A percentile compares a stretch with the other conserved stretches of the same genome.
Conservation (phyloP, 371 early-diverging fungal genomes). For the Sporodiniella umbellata region DNA sequence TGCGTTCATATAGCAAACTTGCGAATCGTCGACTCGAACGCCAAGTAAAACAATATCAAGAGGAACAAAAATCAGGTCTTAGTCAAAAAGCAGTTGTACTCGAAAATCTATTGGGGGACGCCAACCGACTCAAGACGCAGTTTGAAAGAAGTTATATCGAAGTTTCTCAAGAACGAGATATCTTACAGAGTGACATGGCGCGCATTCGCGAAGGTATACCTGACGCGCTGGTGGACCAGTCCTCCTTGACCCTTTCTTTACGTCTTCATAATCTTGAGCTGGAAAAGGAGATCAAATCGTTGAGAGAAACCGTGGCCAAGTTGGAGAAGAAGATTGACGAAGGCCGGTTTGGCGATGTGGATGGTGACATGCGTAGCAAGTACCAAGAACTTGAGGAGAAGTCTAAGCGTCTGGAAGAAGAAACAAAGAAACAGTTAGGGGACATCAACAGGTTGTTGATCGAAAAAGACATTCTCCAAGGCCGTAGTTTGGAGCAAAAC, state of each 20-base stretch:
- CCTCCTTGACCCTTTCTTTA: conserved; percentile 30
- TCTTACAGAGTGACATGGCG: conserved; percentile 70
- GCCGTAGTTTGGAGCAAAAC: conserved; percentile 54
- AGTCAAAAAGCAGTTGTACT: conserved; percentile 57
- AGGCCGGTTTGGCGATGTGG: conserved; percentile 35
- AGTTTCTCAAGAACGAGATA: conserved; percentile 65
- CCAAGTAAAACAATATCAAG: conserved; percentile 61
- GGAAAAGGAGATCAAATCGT: conserved; percentile 40
- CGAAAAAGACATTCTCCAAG: conserved; percentile 64
- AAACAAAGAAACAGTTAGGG: conserved; percentile 57
- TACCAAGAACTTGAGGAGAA: conserved; percentile 36
- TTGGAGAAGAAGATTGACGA: conserved; percentile 33
- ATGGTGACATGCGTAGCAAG: conserved; percentile 29
- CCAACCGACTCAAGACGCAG: conserved; percentile 64
- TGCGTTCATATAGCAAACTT: conserved; percentile 36
- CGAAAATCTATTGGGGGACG: conserved; percentile 71
- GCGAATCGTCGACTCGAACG: conserved; percentile 77
- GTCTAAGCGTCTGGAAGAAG: conserved; percentile 54
- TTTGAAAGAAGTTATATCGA: conserved; percentile 73
- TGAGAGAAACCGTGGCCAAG: conserved; percentile 27
- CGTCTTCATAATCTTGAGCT: conserved; percentile 42
- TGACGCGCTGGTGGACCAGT: conserved; percentile 36
- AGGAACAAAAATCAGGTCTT: conserved; percentile 51
- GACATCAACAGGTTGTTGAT: conserved; percentile 64
- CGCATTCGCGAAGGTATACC: conserved; percentile 56